A percentile compares a stretch with the other conserved stretches of the same genome.
These are phyloP conservation scores for Dissophora ornata DNA, from an alignment of 192 early-diverging fungal genomes.

Conservation along the genomic window DNA sequence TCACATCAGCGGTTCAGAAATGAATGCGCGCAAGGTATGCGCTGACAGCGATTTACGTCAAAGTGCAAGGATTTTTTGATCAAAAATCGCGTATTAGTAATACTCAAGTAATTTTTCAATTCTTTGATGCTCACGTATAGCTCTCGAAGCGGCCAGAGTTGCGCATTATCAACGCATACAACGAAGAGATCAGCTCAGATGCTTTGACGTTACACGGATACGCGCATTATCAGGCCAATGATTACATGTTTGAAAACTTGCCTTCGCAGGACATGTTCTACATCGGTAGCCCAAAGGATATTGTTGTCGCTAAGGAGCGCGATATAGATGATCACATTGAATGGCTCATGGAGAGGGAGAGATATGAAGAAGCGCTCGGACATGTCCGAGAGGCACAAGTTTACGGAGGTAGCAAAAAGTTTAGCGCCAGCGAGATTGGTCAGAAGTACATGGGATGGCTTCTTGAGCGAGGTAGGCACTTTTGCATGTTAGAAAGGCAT, in stretches of 20 bases:
- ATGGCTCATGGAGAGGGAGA: conserved; percentile 86
- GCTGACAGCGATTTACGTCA: no score
- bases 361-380: conserved; percentile 84
- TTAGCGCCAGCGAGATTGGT: conserved; percentile 80
- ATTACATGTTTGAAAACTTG: conserved; percentile 86
- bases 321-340: conserved; percentile 93
- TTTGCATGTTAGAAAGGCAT: no score
- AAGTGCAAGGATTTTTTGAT: no score
- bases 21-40: conserved; percentile 43
- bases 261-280: conserved; percentile 86
- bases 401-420: conserved; percentile 68
- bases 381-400: conserved; percentile 69
- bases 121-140: conserved; percentile 13
- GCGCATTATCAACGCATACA: conserved; percentile 83
- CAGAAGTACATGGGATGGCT: conserved; percentile 82
- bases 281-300: conserved; percentile 93
- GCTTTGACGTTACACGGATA: conserved; percentile 87
- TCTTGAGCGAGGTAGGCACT: conserved; percentile 67
- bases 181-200: conserved; percentile 90
- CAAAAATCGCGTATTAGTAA: no score
- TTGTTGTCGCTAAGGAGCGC: conserved; percentile 89
- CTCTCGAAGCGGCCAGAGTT: conserved; percentile 86
- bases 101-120: no score
- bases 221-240: conserved; percentile 90
- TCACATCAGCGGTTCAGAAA: conserved; percentile 53